A percentile compares a stretch with the other conserved stretches of the same genome.
Conservation (phyloP, 257 asterid genomes). For the Pogostemon cablin region DNA sequence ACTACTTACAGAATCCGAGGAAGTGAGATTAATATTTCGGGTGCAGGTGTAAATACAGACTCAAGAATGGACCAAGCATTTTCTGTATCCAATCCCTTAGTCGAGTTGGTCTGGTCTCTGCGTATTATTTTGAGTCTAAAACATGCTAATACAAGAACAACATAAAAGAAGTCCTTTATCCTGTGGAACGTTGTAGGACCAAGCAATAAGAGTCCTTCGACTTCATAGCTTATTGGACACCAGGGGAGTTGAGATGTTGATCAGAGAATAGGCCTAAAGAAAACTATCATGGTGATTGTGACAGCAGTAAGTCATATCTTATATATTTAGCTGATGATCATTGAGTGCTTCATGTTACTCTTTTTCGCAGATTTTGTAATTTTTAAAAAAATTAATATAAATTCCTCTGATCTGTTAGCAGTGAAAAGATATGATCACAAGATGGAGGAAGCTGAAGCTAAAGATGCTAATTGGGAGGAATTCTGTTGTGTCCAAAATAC, state of each 20-base stretch:
- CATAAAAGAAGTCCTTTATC: slow-evolving; percentile 47
- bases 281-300: slow-evolving; percentile 19
- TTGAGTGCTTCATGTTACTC: too few species aligned
- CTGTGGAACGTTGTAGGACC: slow-evolving; percentile 44
- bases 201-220: too few species aligned
- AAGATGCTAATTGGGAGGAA: slow-evolving; percentile 25
- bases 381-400: too few species aligned
- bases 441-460: slow-evolving; percentile 7
- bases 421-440: slow-evolving; percentile 32
- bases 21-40: slow-evolving; percentile 38
- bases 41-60: slow-evolving; percentile 93
- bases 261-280: not conserved
- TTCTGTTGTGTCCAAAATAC: slow-evolving; percentile 29
- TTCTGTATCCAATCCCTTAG: slow-evolving; percentile 54
- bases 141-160: slow-evolving; percentile 39
- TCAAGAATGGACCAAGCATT: slow-evolving; percentile 43
- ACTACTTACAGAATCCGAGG: slow-evolving; percentile 32
- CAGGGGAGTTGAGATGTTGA: slow-evolving; percentile 32
- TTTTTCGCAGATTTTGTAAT: too few species aligned
- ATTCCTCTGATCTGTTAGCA: slow-evolving; percentile 25
- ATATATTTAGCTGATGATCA: too few species aligned
- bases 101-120: slow-evolving; percentile 80
- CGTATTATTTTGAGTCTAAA: slow-evolving; percentile 56
- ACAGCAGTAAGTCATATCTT: slow-evolving; percentile 22
- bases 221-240: not conserved